Base-by-base conservation (phyloP, 1,139 yeast species). In the Taphrina deformans region DNA sequence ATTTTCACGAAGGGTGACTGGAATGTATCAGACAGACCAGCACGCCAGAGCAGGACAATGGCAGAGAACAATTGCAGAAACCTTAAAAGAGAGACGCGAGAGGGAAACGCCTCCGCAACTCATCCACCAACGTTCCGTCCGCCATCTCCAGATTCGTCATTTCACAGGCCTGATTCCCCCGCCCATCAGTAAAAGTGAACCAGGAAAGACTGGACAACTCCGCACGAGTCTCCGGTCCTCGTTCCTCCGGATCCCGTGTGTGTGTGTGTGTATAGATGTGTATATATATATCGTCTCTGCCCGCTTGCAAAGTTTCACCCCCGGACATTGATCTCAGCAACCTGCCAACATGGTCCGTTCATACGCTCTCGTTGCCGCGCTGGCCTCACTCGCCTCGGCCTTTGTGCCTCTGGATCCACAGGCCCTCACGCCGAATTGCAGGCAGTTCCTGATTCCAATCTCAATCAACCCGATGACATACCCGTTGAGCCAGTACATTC, bases 371-470 rank as follows among this genome's bases (percentile, higher is more conserved):
- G 27, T 48, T 12, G 53, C 35, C 35, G 12, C 53, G 10, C 16
- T 48, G 53, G 53, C 53, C 16, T n/a, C 35, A 12, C 21, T 48
- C 53, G 53, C 35, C 1, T 4, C 53, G 35, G 53, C 53, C 35
- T 48, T 26, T 48, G 53, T 48, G 33, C 53, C 53, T 48, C 53
- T 48, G n/a, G 35, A 48, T 16, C 53, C 53, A 26, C 23, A 48
- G 35, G 21, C 35, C 7, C 35, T 48, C 21, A 12, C 53, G 3
- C 23, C 53, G 16, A 48, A 48, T 7, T 48, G 53, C 38, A 10
- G 26, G 35, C 53, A 48, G 21, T 12, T 48, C 10, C 35, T 48
- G 35, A 48, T 48, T 26, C 53, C 53, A 16, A 16, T 48, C 35
- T 26, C 23, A n/a, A 29, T 48, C 53, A 48, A 23, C 9, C 35